Evolutionary conservation across 208 protist species (phyloP).

Genomic region (Trypanosoma theileri): DNA sequence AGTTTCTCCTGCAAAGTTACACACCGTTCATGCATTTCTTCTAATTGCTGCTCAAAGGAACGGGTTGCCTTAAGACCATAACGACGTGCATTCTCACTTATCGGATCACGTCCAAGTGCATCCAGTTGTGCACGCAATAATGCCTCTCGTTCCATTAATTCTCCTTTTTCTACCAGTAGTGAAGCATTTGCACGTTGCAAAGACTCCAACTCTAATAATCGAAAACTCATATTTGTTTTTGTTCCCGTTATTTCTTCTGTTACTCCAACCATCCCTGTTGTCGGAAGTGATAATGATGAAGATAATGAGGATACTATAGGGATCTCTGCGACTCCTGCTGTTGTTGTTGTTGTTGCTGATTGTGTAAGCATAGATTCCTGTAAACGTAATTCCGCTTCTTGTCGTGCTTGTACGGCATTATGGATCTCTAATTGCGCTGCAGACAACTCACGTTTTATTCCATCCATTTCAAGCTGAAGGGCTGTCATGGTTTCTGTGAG

Average conservation of each 20-base stretch:
- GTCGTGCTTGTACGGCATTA: conserved; percentile 42
- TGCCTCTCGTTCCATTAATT: conserved; percentile 59
- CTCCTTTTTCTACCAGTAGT: conserved; percentile 38
- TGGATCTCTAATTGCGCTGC: conserved; percentile 24
- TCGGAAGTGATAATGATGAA: background rate
- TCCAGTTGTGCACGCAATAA: conserved; percentile 61
- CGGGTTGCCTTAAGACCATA: conserved; percentile 66
- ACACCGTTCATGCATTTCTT: conserved; percentile 31
- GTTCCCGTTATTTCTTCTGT: background rate
- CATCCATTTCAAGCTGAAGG: conserved; percentile 18
- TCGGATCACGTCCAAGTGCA: conserved; percentile 57
- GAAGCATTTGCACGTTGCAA: conserved; percentile 42
- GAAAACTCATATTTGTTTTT: conserved; percentile 21
- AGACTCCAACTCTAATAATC: conserved; percentile 29
- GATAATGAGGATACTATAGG: no score
- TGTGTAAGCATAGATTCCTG: conserved; percentile 5
- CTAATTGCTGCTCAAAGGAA: conserved; percentile 54
- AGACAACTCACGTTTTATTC: conserved; percentile 7
- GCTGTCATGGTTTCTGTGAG: conserved; percentile 17
- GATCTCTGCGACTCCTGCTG: background rate
- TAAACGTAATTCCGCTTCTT: conserved; percentile 50
- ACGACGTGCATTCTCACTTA: conserved; percentile 61
- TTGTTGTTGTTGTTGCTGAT: background rate
- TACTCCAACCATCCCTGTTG: background rate
- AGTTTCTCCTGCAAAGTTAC: conserved; percentile 24